These are phyloP conservation scores for Brassica juncea DNA, from an alignment of 345 rosid species.

Conservation along the genomic window DNA sequence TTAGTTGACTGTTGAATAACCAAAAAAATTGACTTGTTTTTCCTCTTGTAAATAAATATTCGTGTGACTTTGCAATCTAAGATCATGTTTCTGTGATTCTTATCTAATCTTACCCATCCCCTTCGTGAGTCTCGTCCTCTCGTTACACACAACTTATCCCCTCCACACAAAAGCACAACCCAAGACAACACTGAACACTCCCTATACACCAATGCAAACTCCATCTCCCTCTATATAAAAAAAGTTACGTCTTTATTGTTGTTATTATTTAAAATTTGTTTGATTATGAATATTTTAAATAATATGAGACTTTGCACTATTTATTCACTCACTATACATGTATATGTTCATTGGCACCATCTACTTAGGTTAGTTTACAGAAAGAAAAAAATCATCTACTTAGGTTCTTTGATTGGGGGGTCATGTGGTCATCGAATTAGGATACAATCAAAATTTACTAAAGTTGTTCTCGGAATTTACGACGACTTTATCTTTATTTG, in stretches of 20 bases:
- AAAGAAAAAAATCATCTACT: background rate
- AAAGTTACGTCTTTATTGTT: background rate
- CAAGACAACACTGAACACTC: constrained; percentile 2
- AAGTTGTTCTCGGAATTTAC: background rate
- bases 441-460: background rate
- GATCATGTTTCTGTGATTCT: background rate
- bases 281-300: background rate
- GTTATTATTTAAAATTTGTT: background rate
- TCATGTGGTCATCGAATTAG: background rate
- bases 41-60: background rate
- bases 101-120: background rate
- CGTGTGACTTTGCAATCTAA: constrained; percentile 18
- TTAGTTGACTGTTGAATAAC: background rate
- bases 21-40: background rate
- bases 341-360: background rate
- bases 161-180: background rate
- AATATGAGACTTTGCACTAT: background rate
- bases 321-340: background rate
- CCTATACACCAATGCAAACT: background rate
- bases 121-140: constrained; percentile 17
- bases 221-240: background rate
- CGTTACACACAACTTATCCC: background rate
- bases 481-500: background rate
- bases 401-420: background rate
- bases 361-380: background rate